A percentile compares a stretch with the other conserved stretches of the same genome.
Conservation (phyloP, 768 basidiomycete species). For the Lactarius vividus region DNA sequence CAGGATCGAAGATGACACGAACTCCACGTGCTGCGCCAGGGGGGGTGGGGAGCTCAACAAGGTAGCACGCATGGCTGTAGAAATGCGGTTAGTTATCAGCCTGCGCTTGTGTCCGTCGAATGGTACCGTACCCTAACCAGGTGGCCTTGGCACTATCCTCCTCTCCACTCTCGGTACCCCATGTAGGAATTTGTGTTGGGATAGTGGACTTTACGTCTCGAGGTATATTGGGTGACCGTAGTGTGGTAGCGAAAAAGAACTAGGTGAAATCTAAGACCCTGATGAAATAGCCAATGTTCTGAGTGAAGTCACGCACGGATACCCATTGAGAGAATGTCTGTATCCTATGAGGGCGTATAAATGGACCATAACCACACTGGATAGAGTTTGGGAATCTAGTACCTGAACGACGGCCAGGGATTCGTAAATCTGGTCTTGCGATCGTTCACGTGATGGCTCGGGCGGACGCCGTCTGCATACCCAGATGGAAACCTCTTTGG, state of each 20-base stretch:
- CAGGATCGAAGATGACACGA: conserved; percentile 42
- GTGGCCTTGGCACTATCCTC: conserved; percentile 22
- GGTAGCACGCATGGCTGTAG: conserved; percentile 39
- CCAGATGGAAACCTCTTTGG: conserved; percentile 23
- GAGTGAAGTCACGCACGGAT: conserved; percentile 6
- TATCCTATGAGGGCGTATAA: neutral
- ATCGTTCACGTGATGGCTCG: conserved; percentile 23
- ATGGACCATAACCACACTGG: neutral
- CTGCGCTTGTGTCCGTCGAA: neutral
- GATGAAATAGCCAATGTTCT: neutral
- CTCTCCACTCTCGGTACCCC: conserved; percentile 13
- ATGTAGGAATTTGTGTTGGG: conserved; percentile 16
- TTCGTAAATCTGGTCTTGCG: conserved; percentile 23
- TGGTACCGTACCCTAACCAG: conserved; percentile 22
- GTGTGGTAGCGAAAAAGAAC: neutral
- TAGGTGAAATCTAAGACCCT: neutral
- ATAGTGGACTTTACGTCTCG: conserved; percentile 22
- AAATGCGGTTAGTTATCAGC: neutral
- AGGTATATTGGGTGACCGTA: conserved; percentile 12
- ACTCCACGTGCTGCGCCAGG: conserved; percentile 37
- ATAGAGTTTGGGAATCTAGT: neutral
- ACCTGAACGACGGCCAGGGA: conserved; percentile 28
- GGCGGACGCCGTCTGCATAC: conserved; percentile 19
- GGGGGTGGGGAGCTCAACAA: conserved; percentile 39
- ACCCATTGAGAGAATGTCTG: conserved; percentile 17